Conservation (phyloP, 1,139 yeast genomes). For the Saccharomycopsis phalli region DNA sequence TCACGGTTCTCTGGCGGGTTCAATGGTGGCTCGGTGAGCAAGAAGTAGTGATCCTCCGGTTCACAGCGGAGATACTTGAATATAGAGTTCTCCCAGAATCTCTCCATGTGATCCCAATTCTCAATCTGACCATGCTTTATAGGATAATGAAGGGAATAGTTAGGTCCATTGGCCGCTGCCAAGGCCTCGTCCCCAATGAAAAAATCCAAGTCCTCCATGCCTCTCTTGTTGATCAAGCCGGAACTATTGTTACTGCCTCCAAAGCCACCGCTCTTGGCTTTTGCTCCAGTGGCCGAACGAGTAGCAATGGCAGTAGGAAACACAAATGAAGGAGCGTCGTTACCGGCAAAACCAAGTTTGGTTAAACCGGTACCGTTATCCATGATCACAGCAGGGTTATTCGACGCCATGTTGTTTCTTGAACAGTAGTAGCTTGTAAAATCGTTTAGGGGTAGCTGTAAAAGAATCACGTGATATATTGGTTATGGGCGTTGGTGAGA, state of each 20-base stretch:
- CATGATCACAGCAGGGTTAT: slow-evolving; percentile 94
- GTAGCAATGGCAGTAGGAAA: slow-evolving; percentile 98
- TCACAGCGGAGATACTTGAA: slow-evolving; percentile 94
- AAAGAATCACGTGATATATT: too few species aligned
- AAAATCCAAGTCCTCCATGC: slow-evolving; percentile 91
- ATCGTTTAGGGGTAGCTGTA: too few species aligned
- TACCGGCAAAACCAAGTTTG: slow-evolving; percentile 96
- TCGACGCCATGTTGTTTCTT: slow-evolving; percentile 49
- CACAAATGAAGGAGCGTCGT: slow-evolving; percentile 94
- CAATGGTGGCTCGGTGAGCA: slow-evolving; percentile 94
- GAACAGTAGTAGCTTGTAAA: too few species aligned
- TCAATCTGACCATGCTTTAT: slow-evolving; percentile 97
- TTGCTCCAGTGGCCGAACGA: slow-evolving; percentile 26
- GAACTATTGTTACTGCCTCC: slow-evolving; percentile 27
- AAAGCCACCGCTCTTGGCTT: slow-evolving; percentile 25
- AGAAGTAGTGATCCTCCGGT: slow-evolving; percentile 95
- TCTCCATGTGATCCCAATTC: slow-evolving; percentile 99
- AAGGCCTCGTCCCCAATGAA: slow-evolving; percentile 94
- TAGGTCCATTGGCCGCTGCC: slow-evolving; percentile 81
- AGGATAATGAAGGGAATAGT: slow-evolving; percentile 84
- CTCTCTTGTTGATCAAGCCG: slow-evolving; percentile 64
- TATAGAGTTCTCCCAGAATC: slow-evolving; percentile 96
- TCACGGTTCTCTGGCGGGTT: slow-evolving; percentile 99
- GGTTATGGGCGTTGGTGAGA: too few species aligned
- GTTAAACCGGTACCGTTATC: slow-evolving; percentile 95